phyloP scores from a whole-genome alignment of 75 land plant species.

The Azolla pinnata region DNA sequence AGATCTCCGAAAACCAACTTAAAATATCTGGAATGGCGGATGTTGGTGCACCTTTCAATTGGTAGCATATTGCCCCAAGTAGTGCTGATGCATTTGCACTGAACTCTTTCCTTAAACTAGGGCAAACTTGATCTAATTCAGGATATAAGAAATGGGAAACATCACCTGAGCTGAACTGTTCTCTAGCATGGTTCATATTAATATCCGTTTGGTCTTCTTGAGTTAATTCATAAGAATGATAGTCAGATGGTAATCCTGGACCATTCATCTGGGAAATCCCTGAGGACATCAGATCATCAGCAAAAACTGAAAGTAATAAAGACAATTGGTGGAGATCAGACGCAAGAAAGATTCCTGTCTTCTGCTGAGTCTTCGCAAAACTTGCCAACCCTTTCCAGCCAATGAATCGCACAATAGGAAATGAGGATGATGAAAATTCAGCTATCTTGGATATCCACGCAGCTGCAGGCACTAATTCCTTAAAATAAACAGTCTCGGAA shows the following conservation, averaged over 20 bases:
- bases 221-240: conserved; percentile 2
- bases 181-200: not conserved
- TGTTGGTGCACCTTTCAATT: conserved; percentile 49
- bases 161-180: conserved; percentile 14
- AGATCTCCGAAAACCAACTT: conserved; percentile 85
- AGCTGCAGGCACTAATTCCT: conserved; percentile 55
- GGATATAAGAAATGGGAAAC: conserved; percentile 49
- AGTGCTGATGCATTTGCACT: conserved; percentile 45
- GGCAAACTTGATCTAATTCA: conserved; percentile 51
- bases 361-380: conserved; percentile 44
- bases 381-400: conserved; percentile 90
- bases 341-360: conserved; percentile 46
- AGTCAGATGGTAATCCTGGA: not conserved
- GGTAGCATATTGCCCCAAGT: conserved; percentile 60
- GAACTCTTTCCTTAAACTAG: conserved; percentile 60
- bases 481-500: conserved; percentile 14
- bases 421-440: conserved; percentile 39
- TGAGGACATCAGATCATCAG: conserved; percentile 64
- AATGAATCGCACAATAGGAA: conserved; percentile 64
- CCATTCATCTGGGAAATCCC: conserved; percentile 20
- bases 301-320: conserved; percentile 50
- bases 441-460: conserved; percentile 63
- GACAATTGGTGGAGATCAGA: conserved; percentile 57
- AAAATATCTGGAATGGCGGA: conserved; percentile 60
- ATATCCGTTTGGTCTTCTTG: not conserved